Percentiles rank a stretch among this genome's conserved stretches.
Conservation (phyloP, 2,329 filamentous ascomycete genomes). For the Pseudomassariella vexata region DNA sequence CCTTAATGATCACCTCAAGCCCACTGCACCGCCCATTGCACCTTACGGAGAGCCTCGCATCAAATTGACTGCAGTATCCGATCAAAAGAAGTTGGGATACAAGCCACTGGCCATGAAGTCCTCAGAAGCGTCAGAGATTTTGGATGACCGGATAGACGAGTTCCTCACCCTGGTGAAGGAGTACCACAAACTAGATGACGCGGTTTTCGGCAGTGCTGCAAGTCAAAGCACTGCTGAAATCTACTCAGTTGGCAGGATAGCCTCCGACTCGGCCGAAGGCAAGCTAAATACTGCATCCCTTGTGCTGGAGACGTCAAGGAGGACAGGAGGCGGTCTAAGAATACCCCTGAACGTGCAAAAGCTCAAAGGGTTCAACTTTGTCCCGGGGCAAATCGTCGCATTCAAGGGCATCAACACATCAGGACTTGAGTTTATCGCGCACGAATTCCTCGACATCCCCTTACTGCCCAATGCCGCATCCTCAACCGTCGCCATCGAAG, state of each 20-base stretch:
- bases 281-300: constrained; percentile 81
- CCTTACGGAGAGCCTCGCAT: constrained; percentile 72
- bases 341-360: constrained; percentile 73
- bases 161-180: constrained; percentile 71
- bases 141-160: constrained; percentile 93
- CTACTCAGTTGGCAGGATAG: constrained; percentile 85
- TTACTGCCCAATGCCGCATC: constrained; percentile 71
- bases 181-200: constrained; percentile 69
- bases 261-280: constrained; percentile 79
- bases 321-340: constrained; percentile 75
- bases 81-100: constrained; percentile 86
- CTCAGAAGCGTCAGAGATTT: constrained; percentile 83
- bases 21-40: constrained; percentile 63
- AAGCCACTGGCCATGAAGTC: constrained; percentile 93
- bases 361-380: constrained; percentile 70
- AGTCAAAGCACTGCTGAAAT: constrained; percentile 80
- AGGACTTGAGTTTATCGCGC: constrained; percentile 75
- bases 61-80: constrained; percentile 78
- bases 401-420: constrained; percentile 81
- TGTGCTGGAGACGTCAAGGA: constrained; percentile 80
- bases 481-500: constrained; percentile 55
- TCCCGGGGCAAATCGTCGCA: constrained; percentile 91
- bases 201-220: constrained; percentile 81
- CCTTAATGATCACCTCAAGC: constrained; percentile 68
- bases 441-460: constrained; percentile 69